Conservation (phyloP, 495 filamentous ascomycete genomes). For the Tuber brumale region DNA sequence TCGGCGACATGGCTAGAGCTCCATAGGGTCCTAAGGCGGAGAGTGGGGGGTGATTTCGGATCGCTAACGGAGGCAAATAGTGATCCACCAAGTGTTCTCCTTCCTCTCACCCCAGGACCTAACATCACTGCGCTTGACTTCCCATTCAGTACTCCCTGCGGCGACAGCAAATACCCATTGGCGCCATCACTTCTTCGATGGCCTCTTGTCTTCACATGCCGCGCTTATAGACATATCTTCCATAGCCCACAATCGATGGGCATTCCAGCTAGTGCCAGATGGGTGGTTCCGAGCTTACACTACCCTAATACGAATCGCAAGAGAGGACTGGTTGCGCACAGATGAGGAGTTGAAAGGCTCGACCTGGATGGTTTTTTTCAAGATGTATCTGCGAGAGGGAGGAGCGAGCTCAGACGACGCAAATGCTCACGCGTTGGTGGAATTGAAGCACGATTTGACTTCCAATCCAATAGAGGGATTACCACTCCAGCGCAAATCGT, state of each 20-base stretch:
- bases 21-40: background rate
- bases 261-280: constrained; percentile 32
- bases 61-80: constrained; percentile 19
- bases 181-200: constrained; percentile 20
- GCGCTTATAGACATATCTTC: constrained; percentile 27
- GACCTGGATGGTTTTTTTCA: constrained; percentile 38
- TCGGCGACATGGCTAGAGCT: background rate
- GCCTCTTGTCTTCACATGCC: constrained; percentile 13
- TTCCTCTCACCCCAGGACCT: constrained; percentile 26
- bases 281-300: constrained; percentile 40
- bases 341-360: constrained; percentile 28
- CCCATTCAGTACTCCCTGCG: constrained; percentile 11
- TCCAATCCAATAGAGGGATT: constrained; percentile 25
- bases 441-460: constrained; percentile 16
- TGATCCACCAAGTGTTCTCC: constrained; percentile 39
- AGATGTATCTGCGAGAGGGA: constrained; percentile 24
- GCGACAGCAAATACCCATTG: constrained; percentile 37
- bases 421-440: constrained; percentile 26
- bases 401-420: constrained; percentile 3
- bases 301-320: constrained; percentile 15
- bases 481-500: constrained; percentile 24
- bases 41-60: background rate
- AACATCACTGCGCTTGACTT: constrained; percentile 23
- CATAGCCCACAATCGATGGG: constrained; percentile 22
- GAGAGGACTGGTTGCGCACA: constrained; percentile 18